Evolutionary conservation across 495 filamentous ascomycete genomes (phyloP).

Genomic region (Neurospora sp.): DNA sequence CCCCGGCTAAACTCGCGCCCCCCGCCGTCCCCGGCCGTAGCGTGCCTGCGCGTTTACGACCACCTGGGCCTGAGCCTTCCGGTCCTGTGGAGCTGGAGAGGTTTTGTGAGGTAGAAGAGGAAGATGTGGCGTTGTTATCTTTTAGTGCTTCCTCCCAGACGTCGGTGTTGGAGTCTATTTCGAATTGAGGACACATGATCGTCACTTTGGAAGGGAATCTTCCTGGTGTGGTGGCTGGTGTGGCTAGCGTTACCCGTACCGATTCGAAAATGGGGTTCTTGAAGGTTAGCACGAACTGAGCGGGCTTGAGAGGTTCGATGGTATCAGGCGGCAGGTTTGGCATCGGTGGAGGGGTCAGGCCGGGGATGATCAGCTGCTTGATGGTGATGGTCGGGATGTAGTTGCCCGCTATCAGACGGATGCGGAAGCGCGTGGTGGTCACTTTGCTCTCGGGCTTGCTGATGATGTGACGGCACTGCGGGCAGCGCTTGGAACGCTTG

Average conservation of each 20-base stretch:
- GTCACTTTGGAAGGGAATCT: constrained; percentile 70
- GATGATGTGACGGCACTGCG: constrained; percentile 87
- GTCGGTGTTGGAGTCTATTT: constrained; percentile 89
- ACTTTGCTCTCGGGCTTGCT: constrained; percentile 90
- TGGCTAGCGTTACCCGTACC: constrained; percentile 77
- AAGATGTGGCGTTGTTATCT: constrained; percentile 18
- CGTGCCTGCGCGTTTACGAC: not conserved
- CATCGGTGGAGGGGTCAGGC: constrained; percentile 3
- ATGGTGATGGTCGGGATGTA: constrained; percentile 76
- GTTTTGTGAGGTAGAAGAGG: not conserved
- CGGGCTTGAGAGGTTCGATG: constrained; percentile 56
- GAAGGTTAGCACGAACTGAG: constrained; percentile 77
- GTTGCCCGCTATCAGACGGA: constrained; percentile 77
- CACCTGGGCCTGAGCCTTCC: not conserved
- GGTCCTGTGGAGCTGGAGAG: not conserved
- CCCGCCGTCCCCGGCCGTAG: constrained; percentile 22
- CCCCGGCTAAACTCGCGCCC: constrained; percentile 28
- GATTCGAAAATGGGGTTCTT: constrained; percentile 91
- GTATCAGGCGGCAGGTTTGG: constrained; percentile 11
- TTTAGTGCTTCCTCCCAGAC: constrained; percentile 87
- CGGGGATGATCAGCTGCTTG: constrained; percentile 48
- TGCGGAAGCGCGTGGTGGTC: constrained; percentile 72
- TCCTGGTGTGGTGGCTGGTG: constrained; percentile 71
- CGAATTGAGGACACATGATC: constrained; percentile 88
- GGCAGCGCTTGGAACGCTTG: constrained; percentile 87